Evolutionary conservation across 257 asterid genomes (phyloP).

Genomic region (Nicotiana obtusifolia): DNA sequence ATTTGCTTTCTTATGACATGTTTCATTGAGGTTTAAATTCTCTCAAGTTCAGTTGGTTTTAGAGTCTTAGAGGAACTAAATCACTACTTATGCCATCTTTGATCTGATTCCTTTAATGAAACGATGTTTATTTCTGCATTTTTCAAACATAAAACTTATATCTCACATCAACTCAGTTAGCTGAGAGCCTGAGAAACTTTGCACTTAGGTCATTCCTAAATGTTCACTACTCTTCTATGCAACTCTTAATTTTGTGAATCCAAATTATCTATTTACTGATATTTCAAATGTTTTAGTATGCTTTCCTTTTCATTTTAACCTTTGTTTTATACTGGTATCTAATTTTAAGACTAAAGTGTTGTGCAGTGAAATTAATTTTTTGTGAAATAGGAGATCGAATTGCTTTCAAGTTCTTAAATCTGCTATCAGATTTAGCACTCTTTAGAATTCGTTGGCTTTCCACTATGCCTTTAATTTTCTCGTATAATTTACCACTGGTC

Average conservation of each 20-base stretch:
- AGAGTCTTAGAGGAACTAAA: slow-evolving; percentile 3
- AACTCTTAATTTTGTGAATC: background rate
- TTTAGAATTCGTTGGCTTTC: background rate
- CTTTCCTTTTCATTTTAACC: background rate
- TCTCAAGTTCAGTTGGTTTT: background rate
- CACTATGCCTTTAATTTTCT: background rate
- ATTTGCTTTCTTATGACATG: background rate
- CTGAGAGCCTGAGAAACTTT: background rate
- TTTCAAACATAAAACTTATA: background rate
- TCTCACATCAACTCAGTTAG: background rate
- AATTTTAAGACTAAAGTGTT: background rate
- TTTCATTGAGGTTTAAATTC: background rate
- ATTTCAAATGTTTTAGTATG: background rate
- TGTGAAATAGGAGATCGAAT: background rate
- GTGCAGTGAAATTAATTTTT: background rate
- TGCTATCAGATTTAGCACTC: background rate
- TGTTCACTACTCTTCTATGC: background rate
- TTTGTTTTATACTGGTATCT: background rate
- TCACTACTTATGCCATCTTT: background rate
- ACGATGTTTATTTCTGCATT: background rate
- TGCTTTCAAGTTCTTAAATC: slow-evolving; percentile 1
- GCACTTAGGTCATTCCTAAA: background rate
- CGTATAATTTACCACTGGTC: background rate
- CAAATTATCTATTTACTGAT: background rate
- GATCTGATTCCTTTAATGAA: background rate